Evolutionary conservation across 257 asterid species (phyloP).

Genomic region (Salvia rosmarinus): DNA sequence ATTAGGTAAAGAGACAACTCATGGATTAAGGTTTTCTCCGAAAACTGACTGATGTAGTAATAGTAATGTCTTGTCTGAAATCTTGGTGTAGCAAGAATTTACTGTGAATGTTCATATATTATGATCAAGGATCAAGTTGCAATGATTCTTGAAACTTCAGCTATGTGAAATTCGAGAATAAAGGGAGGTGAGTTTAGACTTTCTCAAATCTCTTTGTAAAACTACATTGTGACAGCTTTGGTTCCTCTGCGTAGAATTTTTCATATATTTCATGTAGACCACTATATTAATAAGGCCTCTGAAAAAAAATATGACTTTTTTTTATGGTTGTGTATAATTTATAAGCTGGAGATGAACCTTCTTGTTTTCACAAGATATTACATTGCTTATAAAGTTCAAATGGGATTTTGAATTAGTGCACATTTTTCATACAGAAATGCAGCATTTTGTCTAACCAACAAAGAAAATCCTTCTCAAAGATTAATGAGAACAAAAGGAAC

Average conservation of each 20-base stretch:
- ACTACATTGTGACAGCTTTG: neutral
- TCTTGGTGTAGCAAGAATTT: neutral
- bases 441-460: neutral
- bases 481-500: neutral
- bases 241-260: neutral
- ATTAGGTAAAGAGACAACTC: neutral
- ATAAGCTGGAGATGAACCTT: neutral
- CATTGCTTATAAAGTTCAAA: neutral
- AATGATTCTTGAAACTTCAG: neutral
- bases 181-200: neutral
- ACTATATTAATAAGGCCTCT: too few relatives aligned
- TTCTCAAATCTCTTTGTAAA: neutral
- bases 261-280: neutral
- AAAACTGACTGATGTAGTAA: neutral
- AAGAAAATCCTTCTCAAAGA: neutral
- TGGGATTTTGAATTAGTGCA: neutral
- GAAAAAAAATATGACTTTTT: neutral
- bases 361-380: neutral
- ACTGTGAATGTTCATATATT: neutral
- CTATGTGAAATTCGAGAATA: neutral
- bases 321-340: neutral
- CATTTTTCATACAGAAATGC: neutral
- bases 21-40: neutral
- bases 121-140: neutral
- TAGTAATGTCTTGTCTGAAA: neutral